A percentile compares a stretch with the other conserved stretches of the same genome.
These are phyloP conservation scores for Hymenoscyphus infarciens DNA, from an alignment of 2,329 filamentous ascomycete species.

Conservation along the genomic window DNA sequence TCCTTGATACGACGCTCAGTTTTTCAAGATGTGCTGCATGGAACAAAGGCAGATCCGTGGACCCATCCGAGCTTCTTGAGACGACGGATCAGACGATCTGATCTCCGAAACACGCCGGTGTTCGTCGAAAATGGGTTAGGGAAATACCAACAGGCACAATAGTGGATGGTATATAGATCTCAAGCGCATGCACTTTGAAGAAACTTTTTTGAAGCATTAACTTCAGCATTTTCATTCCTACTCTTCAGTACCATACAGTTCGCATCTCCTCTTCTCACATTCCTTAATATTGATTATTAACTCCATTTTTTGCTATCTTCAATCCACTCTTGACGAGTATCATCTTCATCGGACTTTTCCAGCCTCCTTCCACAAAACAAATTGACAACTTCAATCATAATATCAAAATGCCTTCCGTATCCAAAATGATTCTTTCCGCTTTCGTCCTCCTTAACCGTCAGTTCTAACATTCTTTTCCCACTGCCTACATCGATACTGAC, in stretches of 20 bases:
- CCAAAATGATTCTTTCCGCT: slow-evolving; percentile 10
- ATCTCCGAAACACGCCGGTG: background rate
- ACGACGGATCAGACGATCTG: slow-evolving; percentile 12
- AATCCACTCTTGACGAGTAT: slow-evolving; percentile 1
- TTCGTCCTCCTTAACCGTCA: slow-evolving; percentile 12
- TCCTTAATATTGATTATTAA: slow-evolving; percentile 11
- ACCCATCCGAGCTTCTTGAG: slow-evolving; percentile 7
- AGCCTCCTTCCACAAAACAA: background rate
- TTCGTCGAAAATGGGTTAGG: background rate
- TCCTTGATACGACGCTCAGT: background rate
- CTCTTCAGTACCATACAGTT: background rate
- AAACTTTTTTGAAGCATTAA: background rate
- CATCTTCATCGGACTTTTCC: background rate
- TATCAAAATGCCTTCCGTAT: slow-evolving; percentile 11
- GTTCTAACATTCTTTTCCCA: background rate
- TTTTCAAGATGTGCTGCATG: background rate
- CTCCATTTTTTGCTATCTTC: slow-evolving; percentile 3
- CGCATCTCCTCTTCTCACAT: slow-evolving; percentile 2
- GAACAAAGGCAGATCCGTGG: background rate
- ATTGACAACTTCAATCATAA: background rate
- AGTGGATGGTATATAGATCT: background rate
- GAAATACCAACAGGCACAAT: background rate
- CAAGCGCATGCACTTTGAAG: background rate
- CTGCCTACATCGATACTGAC: background rate
- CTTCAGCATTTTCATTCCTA: background rate